Percentiles rank a stretch among this genome's conserved stretches.
Conservation (phyloP, 768 basidiomycete species). For the Pisolithus tinctorius region DNA sequence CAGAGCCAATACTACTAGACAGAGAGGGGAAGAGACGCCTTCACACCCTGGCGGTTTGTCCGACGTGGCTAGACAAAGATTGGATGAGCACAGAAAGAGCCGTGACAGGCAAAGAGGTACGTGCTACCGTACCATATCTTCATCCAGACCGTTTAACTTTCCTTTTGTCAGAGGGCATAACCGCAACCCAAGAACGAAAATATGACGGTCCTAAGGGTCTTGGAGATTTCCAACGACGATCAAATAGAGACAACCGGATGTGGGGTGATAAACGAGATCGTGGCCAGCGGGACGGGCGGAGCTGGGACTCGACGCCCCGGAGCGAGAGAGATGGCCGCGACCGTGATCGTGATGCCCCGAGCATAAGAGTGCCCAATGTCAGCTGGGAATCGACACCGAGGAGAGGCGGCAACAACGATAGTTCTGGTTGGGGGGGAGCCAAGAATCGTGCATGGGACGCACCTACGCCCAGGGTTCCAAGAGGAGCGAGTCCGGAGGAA, state of each 20-base stretch:
- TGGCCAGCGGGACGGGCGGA: conserved; percentile 25
- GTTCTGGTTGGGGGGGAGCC: conserved; percentile 56
- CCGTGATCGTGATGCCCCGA: conserved; percentile 58
- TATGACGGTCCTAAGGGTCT: conserved; percentile 67
- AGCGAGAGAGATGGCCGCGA: conserved; percentile 40
- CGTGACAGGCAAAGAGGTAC: conserved; percentile 65
- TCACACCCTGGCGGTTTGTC: conserved; percentile 90
- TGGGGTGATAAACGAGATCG: conserved; percentile 39
- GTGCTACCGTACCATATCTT: background rate
- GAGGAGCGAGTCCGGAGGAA: conserved; percentile 67
- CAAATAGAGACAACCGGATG: conserved; percentile 65
- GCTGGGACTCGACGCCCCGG: conserved; percentile 59
- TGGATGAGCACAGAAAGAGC: conserved; percentile 73
- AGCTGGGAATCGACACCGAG: conserved; percentile 94
- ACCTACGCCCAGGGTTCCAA: conserved; percentile 64
- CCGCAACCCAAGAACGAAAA: conserved; percentile 48
- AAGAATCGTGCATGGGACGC: conserved; percentile 68
- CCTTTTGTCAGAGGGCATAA: conserved; percentile 56
- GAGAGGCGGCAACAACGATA: conserved; percentile 44
- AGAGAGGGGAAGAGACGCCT: conserved; percentile 84
- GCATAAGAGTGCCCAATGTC: conserved; percentile 85
- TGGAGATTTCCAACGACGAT: conserved; percentile 89
- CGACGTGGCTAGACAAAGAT: conserved; percentile 55
- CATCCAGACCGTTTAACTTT: background rate
- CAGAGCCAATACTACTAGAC: conserved; percentile 52